A percentile compares a stretch with the other conserved stretches of the same genome.
phyloP scores from a whole-genome alignment of 345 rosid species.

The Citrus sp. region DNA sequence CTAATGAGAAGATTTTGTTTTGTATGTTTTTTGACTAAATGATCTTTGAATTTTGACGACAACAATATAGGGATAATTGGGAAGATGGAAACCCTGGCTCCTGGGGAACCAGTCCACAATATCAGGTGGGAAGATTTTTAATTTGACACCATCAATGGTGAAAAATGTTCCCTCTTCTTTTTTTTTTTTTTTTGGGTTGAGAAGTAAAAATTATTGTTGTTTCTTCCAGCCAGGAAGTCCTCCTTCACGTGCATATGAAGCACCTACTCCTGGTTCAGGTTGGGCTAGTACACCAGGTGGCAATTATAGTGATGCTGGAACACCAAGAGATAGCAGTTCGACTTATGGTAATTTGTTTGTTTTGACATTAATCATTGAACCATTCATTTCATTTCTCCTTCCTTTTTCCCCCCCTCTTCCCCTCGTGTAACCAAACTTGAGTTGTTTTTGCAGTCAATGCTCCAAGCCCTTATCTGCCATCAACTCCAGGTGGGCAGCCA shows the following conservation, averaged over 20 bases:
- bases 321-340: conserved; percentile 80
- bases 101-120: conserved; percentile 86
- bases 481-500: conserved; percentile 88
- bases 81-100: conserved; percentile 95
- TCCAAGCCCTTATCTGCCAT: conserved; percentile 92
- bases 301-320: conserved; percentile 85
- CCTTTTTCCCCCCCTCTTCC: not conserved
- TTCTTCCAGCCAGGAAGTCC: conserved; percentile 87
- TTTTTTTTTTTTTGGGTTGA: not conserved
- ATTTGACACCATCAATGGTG: not conserved
- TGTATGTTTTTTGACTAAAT: not conserved
- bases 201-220: not conserved
- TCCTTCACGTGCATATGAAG: conserved; percentile 81
- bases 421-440: not conserved
- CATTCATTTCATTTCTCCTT: not conserved
- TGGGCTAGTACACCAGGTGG: conserved; percentile 95
- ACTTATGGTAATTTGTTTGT: conserved; percentile 51
- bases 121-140: conserved; percentile 52
- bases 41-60: not conserved
- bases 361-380: not conserved
- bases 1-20: not conserved
- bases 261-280: conserved; percentile 94
- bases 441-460: conserved; percentile 65
- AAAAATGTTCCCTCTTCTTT: too few relatives aligned
- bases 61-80: conserved; percentile 73